Conservation (phyloP, 768 basidiomycete genomes). For the Podaxis sp. region DNA sequence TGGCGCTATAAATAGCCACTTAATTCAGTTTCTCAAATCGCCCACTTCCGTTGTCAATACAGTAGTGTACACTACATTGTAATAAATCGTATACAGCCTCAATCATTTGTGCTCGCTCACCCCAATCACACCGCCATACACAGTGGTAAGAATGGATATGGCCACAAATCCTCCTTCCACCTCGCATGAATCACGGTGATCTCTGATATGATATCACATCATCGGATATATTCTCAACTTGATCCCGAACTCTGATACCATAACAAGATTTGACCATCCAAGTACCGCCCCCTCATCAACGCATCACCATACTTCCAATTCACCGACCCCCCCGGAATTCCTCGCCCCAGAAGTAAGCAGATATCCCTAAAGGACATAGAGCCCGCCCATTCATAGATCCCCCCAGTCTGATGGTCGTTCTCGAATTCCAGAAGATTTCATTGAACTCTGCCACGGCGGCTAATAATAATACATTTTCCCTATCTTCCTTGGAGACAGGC, state of each 20-base stretch:
- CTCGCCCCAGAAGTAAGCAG: neutral
- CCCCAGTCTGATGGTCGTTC: neutral
- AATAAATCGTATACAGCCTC: neutral
- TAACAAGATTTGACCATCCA: neutral
- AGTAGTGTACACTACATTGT: neutral
- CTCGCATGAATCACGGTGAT: neutral
- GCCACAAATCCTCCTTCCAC: neutral
- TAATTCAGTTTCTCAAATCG: neutral
- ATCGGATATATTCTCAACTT: neutral
- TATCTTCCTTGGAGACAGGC: neutral
- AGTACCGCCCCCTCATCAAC: neutral
- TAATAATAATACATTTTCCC: neutral
- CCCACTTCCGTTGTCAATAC: neutral
- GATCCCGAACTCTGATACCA: neutral
- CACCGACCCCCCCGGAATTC: slow-evolving; percentile 4
- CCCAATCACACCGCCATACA: neutral
- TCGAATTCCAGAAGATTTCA: slow-evolving; percentile 1
- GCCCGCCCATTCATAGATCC: neutral
- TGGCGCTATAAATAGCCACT: slow-evolving; percentile 5
- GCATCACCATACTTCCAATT: neutral
- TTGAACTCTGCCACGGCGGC: neutral
- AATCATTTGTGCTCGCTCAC: neutral
- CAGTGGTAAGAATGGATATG: neutral
- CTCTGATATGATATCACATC: neutral
- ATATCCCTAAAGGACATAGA: neutral